These are phyloP conservation scores for Davidsoniella eucalypti DNA, from an alignment of 2,329 filamentous ascomycete genomes.

Conservation along the genomic window DNA sequence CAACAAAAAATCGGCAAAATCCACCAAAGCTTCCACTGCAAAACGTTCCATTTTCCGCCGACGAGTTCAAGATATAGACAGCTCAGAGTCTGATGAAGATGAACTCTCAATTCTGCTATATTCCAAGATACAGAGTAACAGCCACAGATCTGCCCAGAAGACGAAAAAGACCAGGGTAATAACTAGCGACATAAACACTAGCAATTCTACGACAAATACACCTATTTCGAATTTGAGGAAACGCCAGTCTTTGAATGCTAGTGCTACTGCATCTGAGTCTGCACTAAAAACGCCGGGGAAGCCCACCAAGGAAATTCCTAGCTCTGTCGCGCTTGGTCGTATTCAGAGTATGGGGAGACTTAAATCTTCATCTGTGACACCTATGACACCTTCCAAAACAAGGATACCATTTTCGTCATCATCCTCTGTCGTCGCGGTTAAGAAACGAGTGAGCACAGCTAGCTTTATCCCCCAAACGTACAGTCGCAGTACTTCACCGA, in stretches of 20 bases:
- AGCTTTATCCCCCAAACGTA: background rate
- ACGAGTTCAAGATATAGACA: no score
- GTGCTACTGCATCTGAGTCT: no score
- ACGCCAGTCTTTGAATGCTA: background rate
- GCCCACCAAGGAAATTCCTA: no score
- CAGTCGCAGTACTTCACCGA: constrained; percentile 1
- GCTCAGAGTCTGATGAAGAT: constrained; percentile 19
- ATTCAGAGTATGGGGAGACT: no score
- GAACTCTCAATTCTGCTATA: constrained; percentile 23
- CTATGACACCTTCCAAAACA: background rate
- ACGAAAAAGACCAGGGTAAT: no score
- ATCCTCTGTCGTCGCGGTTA: background rate
- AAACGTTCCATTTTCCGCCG: constrained; percentile 19
- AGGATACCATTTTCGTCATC: background rate
- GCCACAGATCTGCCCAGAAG: background rate
- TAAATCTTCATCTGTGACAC: no score
- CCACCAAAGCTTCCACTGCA: constrained; percentile 19
- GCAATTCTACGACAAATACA: no score
- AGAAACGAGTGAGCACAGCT: constrained; percentile 5
- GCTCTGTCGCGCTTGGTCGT: no score
- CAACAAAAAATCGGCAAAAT: constrained; percentile 18
- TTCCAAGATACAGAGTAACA: background rate
- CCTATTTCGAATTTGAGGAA: no score
- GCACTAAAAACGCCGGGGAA: no score
- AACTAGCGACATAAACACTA: no score